These are phyloP conservation scores for Cyphellophora europaea DNA, from an alignment of 2,329 filamentous ascomycete species.

Conservation along the genomic window DNA sequence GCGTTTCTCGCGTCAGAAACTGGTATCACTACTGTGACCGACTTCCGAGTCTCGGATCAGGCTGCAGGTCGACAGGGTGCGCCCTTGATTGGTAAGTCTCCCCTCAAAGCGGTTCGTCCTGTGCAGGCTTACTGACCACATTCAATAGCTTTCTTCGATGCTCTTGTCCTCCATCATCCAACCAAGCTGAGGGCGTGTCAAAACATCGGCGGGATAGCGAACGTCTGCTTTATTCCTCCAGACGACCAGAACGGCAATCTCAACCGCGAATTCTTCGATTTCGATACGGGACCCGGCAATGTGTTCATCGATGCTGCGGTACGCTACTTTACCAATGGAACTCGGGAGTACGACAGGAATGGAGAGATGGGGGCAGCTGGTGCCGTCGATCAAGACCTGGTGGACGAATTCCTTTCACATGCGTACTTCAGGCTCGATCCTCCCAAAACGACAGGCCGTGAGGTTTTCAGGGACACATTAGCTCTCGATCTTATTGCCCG, in stretches of 20 bases:
- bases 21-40: slow-evolving; percentile 49
- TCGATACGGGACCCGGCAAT: slow-evolving; percentile 50
- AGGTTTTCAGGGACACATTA: slow-evolving; percentile 50
- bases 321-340: slow-evolving; percentile 43
- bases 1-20: slow-evolving; percentile 45
- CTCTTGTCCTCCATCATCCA: slow-evolving; percentile 46
- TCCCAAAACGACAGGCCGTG: slow-evolving; percentile 50
- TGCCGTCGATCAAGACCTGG: slow-evolving; percentile 40
- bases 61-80: slow-evolving; percentile 47
- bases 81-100: slow-evolving; percentile 34
- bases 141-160: slow-evolving; percentile 50
- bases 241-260: slow-evolving; percentile 26
- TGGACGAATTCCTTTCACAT: slow-evolving; percentile 41
- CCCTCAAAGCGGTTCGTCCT: too few relatives aligned
- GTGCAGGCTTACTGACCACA: too few relatives aligned
- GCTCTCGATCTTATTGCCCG: slow-evolving; percentile 43
- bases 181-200: slow-evolving; percentile 50
- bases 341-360: slow-evolving; percentile 42
- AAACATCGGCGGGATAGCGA: slow-evolving; percentile 54
- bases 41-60: slow-evolving; percentile 49
- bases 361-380: slow-evolving; percentile 42
- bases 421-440: slow-evolving; percentile 43
- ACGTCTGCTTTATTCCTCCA: slow-evolving; percentile 51
- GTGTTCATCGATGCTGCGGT: slow-evolving; percentile 48
- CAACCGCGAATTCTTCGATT: slow-evolving; percentile 36